Evolutionary conservation across 1,284 basidiomycete species (phyloP).

Genomic region (Pholiota adiposa): DNA sequence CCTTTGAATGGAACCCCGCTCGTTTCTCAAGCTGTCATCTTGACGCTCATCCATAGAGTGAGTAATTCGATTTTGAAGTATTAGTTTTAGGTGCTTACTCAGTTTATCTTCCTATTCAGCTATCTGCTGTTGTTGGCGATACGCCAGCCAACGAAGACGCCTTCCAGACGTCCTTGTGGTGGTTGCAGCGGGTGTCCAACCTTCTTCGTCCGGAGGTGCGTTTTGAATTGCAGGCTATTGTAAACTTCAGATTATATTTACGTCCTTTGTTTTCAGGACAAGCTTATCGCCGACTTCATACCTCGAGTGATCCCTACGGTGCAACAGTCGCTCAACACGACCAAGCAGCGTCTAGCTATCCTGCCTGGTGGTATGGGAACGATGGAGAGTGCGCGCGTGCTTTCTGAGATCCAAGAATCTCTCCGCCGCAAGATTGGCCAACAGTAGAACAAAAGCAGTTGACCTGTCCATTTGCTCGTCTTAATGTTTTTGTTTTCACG

Average conservation of each 20-base stretch:
- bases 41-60: conserved; percentile 81
- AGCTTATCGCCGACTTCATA: conserved; percentile 79
- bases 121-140: conserved; percentile 73
- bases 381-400: conserved; percentile 66
- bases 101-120: conserved; percentile 40
- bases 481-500: background rate
- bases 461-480: background rate
- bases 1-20: conserved; percentile 69
- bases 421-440: conserved; percentile 62
- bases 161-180: conserved; percentile 82
- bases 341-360: conserved; percentile 76
- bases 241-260: conserved; percentile 6
- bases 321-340: conserved; percentile 72
- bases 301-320: conserved; percentile 79
- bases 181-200: conserved; percentile 74
- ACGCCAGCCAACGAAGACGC: conserved; percentile 74
- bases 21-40: conserved; percentile 78
- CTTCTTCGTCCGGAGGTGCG: conserved; percentile 73
- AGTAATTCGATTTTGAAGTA: conserved; percentile 31
- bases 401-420: conserved; percentile 75
- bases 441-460: conserved; percentile 23
- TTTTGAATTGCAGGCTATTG: conserved; percentile 20
- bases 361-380: conserved; percentile 71
- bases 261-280: conserved; percentile 53
- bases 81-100: conserved; percentile 6